Conservation (phyloP, 1,139 yeast species). For the Yamadazyma triangularis region DNA sequence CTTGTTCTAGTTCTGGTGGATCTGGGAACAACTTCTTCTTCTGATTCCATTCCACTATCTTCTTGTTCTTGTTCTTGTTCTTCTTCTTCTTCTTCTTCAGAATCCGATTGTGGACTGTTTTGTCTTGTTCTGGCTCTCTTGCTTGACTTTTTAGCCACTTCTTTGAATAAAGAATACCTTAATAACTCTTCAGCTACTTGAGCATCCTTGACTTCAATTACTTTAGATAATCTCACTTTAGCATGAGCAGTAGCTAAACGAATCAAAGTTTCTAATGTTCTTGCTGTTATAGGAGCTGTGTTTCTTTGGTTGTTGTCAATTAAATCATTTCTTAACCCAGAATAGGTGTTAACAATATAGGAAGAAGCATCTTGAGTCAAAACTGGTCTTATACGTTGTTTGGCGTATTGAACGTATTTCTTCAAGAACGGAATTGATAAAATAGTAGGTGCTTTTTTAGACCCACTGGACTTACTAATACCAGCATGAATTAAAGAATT, state of each 20-base stretch:
- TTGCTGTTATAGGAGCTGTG: conserved; percentile 95
- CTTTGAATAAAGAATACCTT: conserved; percentile 83
- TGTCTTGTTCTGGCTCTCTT: conserved; percentile 29
- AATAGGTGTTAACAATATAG: conserved; percentile 74
- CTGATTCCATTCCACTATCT: conserved; percentile 21
- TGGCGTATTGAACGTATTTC: conserved; percentile 91
- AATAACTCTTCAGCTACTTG: conserved; percentile 80
- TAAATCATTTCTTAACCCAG: conserved; percentile 80
- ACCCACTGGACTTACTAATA: conserved; percentile 31
- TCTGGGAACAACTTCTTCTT: conserved; percentile 16
- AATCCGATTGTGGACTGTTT: conserved; percentile 10
- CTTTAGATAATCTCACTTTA: conserved; percentile 76
- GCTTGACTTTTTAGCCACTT: conserved; percentile 42
- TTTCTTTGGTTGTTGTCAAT: conserved; percentile 67
- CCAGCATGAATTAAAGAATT: conserved; percentile 84
- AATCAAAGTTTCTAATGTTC: conserved; percentile 94
- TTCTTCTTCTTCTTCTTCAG: too few species aligned
- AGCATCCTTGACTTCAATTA: conserved; percentile 77
- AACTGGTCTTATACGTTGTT: conserved; percentile 80
- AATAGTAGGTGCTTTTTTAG: conserved; percentile 52
- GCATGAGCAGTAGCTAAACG: conserved; percentile 98
- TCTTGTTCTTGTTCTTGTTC: conserved; percentile 16
- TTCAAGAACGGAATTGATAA: conserved; percentile 82
- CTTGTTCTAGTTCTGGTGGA: conserved; percentile 10
- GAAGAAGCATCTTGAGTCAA: conserved; percentile 77